Evolutionary conservation across 768 basidiomycete genomes (phyloP), one percentile per base, ranked within the genome.

Genomic region (Amanita thiersii): DNA sequence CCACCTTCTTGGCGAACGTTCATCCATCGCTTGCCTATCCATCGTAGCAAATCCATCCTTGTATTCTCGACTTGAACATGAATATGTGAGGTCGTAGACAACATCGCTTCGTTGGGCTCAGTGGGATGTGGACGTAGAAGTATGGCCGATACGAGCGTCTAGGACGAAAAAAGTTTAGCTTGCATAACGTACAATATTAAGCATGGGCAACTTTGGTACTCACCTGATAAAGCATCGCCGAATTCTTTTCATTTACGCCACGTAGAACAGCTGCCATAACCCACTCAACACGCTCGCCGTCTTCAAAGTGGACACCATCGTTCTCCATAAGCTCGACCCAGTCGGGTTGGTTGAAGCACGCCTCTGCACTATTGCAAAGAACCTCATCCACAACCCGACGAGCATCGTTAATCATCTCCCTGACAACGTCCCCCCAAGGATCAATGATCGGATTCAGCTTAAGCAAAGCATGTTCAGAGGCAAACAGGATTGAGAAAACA

Each of bases 1-100:
- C 86, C 88, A n/a, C 77, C 75, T 38, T 79, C 78, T 37, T 82
- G 77, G 9, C 82, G 71, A 20, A 91, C 74, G 9, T 66, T 70
- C 33, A 82, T 53, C 90, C 89, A 96, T 3, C 85, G 74, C 45
- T 79, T 78, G 5, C 77, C 75, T 43, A 97, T 73, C 74, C 86
- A 92, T 31, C 66, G 64, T 0, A 87, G 55, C 21, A 92, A 58
- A 29, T 82, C 81, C 44, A 79, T 54, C 1, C 73, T 73, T 3
- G 85, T 71, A 46, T 80, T 72, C 54, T 94, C 90, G 7, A 93
- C 79, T 43, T 78, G 75, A 0, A 74, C 65, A 5, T 86, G 76
- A 15, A 87, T 70, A 25, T 72, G 74, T 0, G 86, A 89, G 0
- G 84, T 87, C 4, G 75, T 63, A 0, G 79, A 63, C 2, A 94